Conservation (phyloP, 2,329 filamentous ascomycete genomes). For the Neofusicoccum kwambonambiense region DNA sequence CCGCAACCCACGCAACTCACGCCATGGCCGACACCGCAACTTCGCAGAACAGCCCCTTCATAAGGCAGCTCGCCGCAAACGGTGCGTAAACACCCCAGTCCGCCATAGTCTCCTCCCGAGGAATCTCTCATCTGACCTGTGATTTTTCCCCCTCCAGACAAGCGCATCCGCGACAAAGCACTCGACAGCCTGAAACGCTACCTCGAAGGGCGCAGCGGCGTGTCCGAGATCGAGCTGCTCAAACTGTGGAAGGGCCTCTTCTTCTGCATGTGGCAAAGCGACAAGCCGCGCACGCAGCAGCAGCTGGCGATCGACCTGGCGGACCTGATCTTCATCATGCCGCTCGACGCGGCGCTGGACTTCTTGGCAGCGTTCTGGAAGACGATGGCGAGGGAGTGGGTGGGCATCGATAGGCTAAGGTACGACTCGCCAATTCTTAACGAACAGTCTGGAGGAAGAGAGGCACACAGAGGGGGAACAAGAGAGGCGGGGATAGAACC, state of each 20-base stretch:
- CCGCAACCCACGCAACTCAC: neutral
- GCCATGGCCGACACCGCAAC: slow-evolving; percentile 1
- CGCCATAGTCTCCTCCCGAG: too few relatives aligned
- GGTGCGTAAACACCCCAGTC: neutral
- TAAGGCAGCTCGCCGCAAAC: slow-evolving; percentile 16
- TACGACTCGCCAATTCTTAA: slow-evolving; percentile 2
- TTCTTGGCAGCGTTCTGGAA: slow-evolving; percentile 53
- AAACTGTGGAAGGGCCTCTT: slow-evolving; percentile 96
- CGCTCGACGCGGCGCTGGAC: slow-evolving; percentile 40
- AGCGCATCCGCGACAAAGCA: slow-evolving; percentile 42
- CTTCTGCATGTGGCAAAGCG: slow-evolving; percentile 90
- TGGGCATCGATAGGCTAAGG: slow-evolving; percentile 48
- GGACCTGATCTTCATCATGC: slow-evolving; percentile 62
- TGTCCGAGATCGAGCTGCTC: slow-evolving; percentile 69
- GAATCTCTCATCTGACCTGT: neutral
- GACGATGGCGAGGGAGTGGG: slow-evolving; percentile 54
- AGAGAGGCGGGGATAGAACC: too few relatives aligned
- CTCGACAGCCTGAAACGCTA: slow-evolving; percentile 75
- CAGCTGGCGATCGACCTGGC: slow-evolving; percentile 76
- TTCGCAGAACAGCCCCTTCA: slow-evolving; percentile 16
- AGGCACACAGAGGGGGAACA: too few relatives aligned
- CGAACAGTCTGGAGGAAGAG: neutral
- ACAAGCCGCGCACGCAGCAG: slow-evolving; percentile 85
- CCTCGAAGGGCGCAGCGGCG: slow-evolving; percentile 62
- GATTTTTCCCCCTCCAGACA: neutral